phyloP scores from a whole-genome alignment of 2,329 filamentous ascomycete species.

The Epichloe sibirici region DNA sequence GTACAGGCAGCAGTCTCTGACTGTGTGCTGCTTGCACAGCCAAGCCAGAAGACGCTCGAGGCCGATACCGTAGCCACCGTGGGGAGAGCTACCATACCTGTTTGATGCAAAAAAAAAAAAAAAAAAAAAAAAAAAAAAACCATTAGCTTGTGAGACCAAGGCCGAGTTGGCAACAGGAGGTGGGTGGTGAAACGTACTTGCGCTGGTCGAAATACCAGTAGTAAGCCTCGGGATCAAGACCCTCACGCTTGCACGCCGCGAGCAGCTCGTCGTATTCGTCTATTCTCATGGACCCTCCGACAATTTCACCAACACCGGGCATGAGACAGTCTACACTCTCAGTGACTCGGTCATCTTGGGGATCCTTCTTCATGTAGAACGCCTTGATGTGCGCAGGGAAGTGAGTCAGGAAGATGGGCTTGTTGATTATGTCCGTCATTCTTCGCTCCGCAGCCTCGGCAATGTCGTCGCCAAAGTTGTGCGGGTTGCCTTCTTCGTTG shows the following conservation, averaged over 20 bases:
- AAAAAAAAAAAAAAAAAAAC: not conserved
- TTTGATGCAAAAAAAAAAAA: not conserved
- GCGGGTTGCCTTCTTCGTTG: constrained; percentile 85
- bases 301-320: constrained; percentile 95
- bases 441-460: constrained; percentile 90
- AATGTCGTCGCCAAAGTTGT: constrained; percentile 93
- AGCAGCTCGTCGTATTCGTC: constrained; percentile 81
- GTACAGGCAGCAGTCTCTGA: constrained; percentile 58
- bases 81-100: constrained; percentile 71
- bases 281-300: constrained; percentile 95
- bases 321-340: constrained; percentile 79
- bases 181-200: constrained; percentile 36
- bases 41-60: constrained; percentile 39
- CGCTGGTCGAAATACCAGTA: constrained; percentile 99
- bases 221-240: constrained; percentile 73
- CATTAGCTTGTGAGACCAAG: not conserved
- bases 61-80: constrained; percentile 88
- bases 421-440: constrained; percentile 96
- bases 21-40: constrained; percentile 50
- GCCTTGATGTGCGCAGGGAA: constrained; percentile 97
- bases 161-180: not conserved
- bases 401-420: constrained; percentile 90
- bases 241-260: constrained; percentile 75
- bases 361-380: constrained; percentile 96
- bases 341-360: constrained; percentile 67